Evolutionary conservation across 768 basidiomycete species (phyloP).

Genomic region (Guyanaporus albipodus): DNA sequence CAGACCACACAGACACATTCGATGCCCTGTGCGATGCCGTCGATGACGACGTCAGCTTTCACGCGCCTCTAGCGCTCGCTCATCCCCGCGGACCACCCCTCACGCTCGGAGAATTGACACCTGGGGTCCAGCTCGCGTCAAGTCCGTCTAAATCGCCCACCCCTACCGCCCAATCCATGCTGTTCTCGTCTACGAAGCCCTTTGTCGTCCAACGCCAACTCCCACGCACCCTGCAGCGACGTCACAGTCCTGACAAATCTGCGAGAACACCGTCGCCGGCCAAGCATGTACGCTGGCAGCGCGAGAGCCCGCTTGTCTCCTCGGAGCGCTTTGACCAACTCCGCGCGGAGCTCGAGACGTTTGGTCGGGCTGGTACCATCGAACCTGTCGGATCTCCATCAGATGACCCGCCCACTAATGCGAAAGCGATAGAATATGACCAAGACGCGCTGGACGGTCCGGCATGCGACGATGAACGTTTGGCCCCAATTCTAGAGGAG

Average conservation of each 20-base stretch:
- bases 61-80: conserved; percentile 29
- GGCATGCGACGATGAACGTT: neutral
- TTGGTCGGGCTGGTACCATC: conserved; percentile 10
- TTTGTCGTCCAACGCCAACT: conserved; percentile 5
- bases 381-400: too few species aligned
- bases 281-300: neutral
- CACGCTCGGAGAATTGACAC: conserved; percentile 41
- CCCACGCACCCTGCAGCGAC: conserved; percentile 15
- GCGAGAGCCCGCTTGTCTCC: conserved; percentile 18
- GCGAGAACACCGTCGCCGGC: conserved; percentile 4
- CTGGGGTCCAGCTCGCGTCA: conserved; percentile 27
- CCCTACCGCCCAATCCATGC: neutral
- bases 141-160: conserved; percentile 12
- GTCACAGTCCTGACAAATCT: conserved; percentile 13
- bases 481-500: conserved; percentile 2
- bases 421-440: too few species aligned
- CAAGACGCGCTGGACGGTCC: too few species aligned
- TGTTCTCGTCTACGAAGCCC: conserved; percentile 16
- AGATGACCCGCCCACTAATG: too few species aligned
- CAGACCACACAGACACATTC: conserved; percentile 38
- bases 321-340: conserved; percentile 26
- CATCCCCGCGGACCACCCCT: conserved; percentile 31
- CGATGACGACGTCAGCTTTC: conserved; percentile 36
- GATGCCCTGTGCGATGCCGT: conserved; percentile 35
- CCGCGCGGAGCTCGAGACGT: conserved; percentile 14